Percentiles rank a stretch among this genome's conserved stretches.
phyloP scores from a whole-genome alignment of 2,329 filamentous ascomycete species.

The Arthrobotrys entomopaga region DNA sequence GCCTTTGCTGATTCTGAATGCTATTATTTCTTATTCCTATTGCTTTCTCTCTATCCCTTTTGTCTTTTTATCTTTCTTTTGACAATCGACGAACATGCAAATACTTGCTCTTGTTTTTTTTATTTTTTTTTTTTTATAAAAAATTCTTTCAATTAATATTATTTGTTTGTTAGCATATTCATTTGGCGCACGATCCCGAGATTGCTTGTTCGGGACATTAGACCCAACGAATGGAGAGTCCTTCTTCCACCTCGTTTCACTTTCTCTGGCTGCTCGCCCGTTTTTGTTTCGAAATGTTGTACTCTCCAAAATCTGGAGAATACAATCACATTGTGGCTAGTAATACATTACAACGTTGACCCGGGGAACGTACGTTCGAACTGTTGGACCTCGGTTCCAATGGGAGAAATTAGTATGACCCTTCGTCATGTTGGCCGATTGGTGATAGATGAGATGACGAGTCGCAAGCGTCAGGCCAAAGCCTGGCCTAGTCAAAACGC shows the following conservation, averaged over 20 bases:
- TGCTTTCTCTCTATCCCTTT: background rate
- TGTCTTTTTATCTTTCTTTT: background rate
- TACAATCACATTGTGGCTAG: too few species aligned
- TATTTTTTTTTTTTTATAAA: background rate
- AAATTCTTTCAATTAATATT: too few species aligned
- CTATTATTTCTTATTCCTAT: conserved; percentile 21
- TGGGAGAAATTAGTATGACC: too few species aligned
- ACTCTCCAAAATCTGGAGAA: too few species aligned
- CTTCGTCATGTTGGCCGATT: background rate
- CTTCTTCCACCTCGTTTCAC: too few species aligned
- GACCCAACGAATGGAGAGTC: background rate
- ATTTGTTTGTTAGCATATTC: conserved; percentile 24
- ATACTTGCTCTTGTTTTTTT: conserved; percentile 3
- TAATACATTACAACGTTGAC: too few species aligned
- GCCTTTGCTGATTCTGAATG: conserved; percentile 25
- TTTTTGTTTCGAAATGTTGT: too few species aligned
- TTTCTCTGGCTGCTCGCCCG: too few species aligned
- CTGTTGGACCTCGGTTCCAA: too few species aligned
- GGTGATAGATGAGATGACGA: conserved; percentile 19
- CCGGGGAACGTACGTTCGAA: too few species aligned
- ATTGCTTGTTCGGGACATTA: conserved; percentile 9
- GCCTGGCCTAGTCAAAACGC: too few species aligned
- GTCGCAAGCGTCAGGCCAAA: conserved; percentile 13
- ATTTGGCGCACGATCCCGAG: conserved; percentile 28
- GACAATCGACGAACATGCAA: background rate